These are phyloP conservation scores for Jatropha curcas DNA, from an alignment of 345 rosid genomes.

Conservation along the genomic window DNA sequence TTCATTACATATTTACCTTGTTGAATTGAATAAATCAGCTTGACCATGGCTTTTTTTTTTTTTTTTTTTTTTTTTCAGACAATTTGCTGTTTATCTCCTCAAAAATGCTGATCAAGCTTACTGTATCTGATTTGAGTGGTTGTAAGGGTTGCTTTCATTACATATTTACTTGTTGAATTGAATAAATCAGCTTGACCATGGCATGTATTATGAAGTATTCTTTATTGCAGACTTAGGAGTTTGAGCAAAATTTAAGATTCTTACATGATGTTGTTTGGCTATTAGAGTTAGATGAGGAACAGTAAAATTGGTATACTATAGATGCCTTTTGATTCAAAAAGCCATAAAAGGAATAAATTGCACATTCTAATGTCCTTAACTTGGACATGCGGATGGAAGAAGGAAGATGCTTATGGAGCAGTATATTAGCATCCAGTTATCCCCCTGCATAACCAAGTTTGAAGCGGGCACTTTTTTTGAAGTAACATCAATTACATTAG, in stretches of 20 bases:
- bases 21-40: too few relatives aligned
- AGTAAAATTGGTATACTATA: background rate
- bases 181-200: background rate
- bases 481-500: background rate
- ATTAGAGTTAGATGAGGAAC: background rate
- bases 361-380: background rate
- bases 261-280: background rate
- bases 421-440: background rate
- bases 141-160: background rate
- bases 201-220: background rate
- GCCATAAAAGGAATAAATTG: background rate
- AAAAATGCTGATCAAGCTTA: background rate
- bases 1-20: too few relatives aligned
- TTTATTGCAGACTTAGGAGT: background rate
- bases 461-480: background rate
- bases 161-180: background rate
- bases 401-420: background rate
- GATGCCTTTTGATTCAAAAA: background rate
- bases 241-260: background rate
- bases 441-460: background rate
- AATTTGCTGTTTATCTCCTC: too few relatives aligned
- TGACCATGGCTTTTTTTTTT: too few relatives aligned
- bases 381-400: background rate
- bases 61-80: too few relatives aligned
- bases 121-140: background rate